Evolutionary conservation across 495 filamentous ascomycete genomes (phyloP), one percentile per base, ranked within the genome.

Genomic region (Talaromyces borbonicus): DNA sequence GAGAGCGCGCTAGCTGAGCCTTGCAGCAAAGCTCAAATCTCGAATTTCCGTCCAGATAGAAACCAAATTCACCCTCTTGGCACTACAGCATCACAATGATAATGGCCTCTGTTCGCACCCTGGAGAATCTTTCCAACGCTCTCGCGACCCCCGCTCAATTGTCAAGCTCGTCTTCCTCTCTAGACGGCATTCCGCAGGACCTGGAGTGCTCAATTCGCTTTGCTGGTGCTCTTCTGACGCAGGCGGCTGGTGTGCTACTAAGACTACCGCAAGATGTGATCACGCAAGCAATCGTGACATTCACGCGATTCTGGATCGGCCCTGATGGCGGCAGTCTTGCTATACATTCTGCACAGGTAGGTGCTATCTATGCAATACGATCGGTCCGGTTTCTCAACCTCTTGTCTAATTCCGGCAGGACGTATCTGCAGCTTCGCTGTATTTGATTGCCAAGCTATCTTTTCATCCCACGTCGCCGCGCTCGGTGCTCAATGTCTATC

Each of bases 191-290:
- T 5, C 80, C 90, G 0, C 60, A 74, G 12, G 85, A 90, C 48
- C 75, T 96, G 9, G 88, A 95, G 65, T 75, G 79, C 49, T 73
- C 71, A 1, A 62, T 75, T 48, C 72, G 72, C 41, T 72, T 66
- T 43, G 67, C 69, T 18, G 72, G 71, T 3, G 78, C 85, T 32
- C 78, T 81, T 46, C 76, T 98, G 5, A 93, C 86, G 8, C 93
- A 97, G 60, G 77, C 85, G 14, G 88, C 92, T 8, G 93, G 92
- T 5, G 69, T 95, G 5, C 74, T 97, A 6, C 73, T 98, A 2
- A 77, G 85, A 32, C 66, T 97, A 39, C 85, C 90, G 1, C 93
- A 97, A 56, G 87, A 90, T 46, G 77, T 88, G 38, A 87, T 94
- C 22, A 84, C 89, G 11, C 87, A 89, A 54, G 87, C 92, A 2